phyloP scores from a whole-genome alignment of 192 early-diverging fungal genomes.

The Podila verticillata region DNA sequence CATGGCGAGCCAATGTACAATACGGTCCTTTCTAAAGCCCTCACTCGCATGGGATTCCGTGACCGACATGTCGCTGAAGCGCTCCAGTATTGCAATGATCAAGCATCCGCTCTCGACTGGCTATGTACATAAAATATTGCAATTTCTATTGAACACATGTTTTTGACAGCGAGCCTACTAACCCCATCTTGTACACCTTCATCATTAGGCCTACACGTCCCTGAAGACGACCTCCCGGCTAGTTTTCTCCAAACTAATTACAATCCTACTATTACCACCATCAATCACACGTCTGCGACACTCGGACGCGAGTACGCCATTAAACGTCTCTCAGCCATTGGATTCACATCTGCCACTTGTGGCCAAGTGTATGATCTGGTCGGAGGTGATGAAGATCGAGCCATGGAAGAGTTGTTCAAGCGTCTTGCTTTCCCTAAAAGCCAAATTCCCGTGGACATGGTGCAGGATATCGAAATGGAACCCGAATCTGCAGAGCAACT shows the following conservation, averaged over 20 bases:
- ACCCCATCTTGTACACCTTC: neutral
- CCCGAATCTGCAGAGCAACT: constrained; percentile 49
- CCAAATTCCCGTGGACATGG: constrained; percentile 43
- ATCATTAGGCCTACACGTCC: constrained; percentile 75
- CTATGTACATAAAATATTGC: constrained; percentile 62
- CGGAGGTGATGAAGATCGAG: constrained; percentile 60
- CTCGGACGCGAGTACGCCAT: constrained; percentile 71
- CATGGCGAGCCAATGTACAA: constrained; percentile 46
- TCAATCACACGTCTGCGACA: constrained; percentile 57
- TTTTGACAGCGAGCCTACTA: neutral
- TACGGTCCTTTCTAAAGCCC: constrained; percentile 31
- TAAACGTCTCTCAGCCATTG: constrained; percentile 65
- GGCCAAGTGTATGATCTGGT: constrained; percentile 55
- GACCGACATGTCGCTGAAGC: constrained; percentile 79
- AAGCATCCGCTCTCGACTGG: constrained; percentile 78
- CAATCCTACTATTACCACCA: constrained; percentile 62
- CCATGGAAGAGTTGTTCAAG: constrained; percentile 62
- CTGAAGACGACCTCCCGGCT: constrained; percentile 81
- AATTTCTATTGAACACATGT: neutral
- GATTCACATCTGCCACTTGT: constrained; percentile 64
- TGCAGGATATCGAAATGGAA: constrained; percentile 34
- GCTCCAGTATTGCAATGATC: constrained; percentile 61
- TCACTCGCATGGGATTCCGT: constrained; percentile 77
- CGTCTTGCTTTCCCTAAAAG: constrained; percentile 62
- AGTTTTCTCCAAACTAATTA: constrained; percentile 61